Percentiles rank a stretch among this genome's conserved stretches.
Conservation (phyloP, 352 stramenopile genomes). For the Proteromonas lacertae region DNA sequence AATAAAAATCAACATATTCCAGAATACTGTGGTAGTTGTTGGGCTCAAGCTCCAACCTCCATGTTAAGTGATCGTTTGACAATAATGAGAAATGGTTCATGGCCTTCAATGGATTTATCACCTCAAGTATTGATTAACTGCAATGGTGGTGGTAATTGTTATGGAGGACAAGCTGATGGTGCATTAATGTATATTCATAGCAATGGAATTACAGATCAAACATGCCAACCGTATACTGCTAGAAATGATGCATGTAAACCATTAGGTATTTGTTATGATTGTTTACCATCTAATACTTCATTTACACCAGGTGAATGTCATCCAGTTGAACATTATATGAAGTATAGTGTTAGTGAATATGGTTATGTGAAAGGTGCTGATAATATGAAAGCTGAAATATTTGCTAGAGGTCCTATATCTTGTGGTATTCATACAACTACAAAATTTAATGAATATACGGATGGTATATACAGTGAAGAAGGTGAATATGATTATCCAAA, state of each 20-base stretch:
- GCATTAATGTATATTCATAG: constrained; percentile 27
- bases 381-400: constrained; percentile 3
- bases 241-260: too few relatives aligned
- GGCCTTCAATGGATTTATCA: constrained; percentile 4
- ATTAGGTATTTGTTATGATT: too few relatives aligned
- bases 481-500: not conserved
- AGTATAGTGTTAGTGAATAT: constrained; percentile 1
- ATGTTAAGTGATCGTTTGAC: not conserved
- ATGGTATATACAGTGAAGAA: not conserved
- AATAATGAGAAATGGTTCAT: not conserved
- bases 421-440: not conserved
- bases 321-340: not conserved
- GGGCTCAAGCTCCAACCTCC: not conserved
- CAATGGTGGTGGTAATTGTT: constrained; percentile 2
- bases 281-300: too few relatives aligned
- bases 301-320: too few relatives aligned
- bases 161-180: constrained; percentile 10
- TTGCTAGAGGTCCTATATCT: constrained; percentile 1
- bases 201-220: constrained; percentile 52
- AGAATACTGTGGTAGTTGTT: not conserved
- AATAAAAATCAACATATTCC: not conserved
- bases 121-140: constrained; percentile 5
- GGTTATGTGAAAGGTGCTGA: not conserved
- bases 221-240: constrained; percentile 43
- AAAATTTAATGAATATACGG: too few relatives aligned